Conservation (phyloP, 345 rosid genomes). For the Crucihimalaya himalaica region DNA sequence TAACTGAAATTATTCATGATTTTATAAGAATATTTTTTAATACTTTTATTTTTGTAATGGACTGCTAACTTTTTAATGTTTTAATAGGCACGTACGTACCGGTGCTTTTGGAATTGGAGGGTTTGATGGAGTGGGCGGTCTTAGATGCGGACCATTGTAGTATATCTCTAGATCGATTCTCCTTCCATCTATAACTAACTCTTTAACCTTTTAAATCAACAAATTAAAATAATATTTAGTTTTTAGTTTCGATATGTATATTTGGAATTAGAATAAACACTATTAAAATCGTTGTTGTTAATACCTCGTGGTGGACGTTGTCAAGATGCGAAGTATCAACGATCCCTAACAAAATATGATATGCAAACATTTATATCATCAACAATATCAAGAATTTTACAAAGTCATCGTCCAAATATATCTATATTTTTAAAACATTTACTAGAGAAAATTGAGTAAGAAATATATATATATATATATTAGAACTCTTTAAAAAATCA, state of each 20-base stretch:
- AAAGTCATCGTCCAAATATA: too few relatives aligned
- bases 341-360: conserved; percentile 19
- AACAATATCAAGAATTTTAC: background rate
- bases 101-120: too few relatives aligned
- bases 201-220: background rate
- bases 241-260: background rate
- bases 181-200: background rate
- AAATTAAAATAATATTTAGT: background rate
- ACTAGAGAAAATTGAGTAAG: background rate
- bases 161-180: too few relatives aligned
- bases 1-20: background rate
- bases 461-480: too few relatives aligned
- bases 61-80: too few relatives aligned
- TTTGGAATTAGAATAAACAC: background rate
- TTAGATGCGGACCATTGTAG: too few relatives aligned
- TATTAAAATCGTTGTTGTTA: background rate
- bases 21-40: background rate
- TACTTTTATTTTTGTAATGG: background rate
- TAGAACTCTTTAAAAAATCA: background rate
- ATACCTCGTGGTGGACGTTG: conserved; percentile 16
- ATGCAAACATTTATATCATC: background rate
- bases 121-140: background rate
- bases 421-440: too few relatives aligned
- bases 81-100: too few relatives aligned
- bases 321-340: conserved; percentile 8